These are phyloP conservation scores for Rhizopus delemar DNA, from an alignment of 371 early-diverging fungal genomes.

Conservation along the genomic window DNA sequence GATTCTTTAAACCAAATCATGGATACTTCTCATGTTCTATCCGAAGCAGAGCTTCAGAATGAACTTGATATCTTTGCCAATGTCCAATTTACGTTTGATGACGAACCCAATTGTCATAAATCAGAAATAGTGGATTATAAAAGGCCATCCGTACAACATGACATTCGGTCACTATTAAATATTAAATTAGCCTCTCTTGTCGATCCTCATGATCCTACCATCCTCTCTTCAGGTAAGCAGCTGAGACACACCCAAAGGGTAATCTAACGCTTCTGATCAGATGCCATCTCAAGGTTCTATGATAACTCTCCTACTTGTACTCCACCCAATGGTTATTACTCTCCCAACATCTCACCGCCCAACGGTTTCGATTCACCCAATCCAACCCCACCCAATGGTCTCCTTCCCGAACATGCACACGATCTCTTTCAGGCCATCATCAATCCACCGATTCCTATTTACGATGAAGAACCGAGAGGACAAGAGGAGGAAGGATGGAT, in stretches of 20 bases:
- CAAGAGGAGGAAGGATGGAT: constrained; percentile 16
- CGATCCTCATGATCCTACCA: constrained; percentile 22
- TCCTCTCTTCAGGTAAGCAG: constrained; percentile 29
- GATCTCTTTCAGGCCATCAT: constrained; percentile 18
- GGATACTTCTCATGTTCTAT: constrained; percentile 36
- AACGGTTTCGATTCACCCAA: constrained; percentile 26
- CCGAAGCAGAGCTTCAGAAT: constrained; percentile 39
- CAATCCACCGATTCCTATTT: constrained; percentile 26
- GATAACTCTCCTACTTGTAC: constrained; percentile 26
- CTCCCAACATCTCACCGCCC: constrained; percentile 29
- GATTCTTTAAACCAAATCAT: constrained; percentile 38
- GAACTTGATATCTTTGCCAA: constrained; percentile 52
- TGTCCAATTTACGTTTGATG: constrained; percentile 58
- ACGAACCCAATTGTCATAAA: constrained; percentile 34
- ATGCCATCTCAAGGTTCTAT: constrained; percentile 28
- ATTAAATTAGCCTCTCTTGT: constrained; percentile 26
- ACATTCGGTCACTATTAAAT: constrained; percentile 29
- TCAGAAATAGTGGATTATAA: background rate
- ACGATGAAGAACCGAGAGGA: constrained; percentile 13
- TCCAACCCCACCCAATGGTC: constrained; percentile 30
- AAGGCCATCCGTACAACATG: constrained; percentile 3
- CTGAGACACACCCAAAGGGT: too few relatives aligned
- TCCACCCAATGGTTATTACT: constrained; percentile 32
- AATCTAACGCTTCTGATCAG: constrained; percentile 6
- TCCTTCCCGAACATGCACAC: constrained; percentile 3